phyloP scores from a whole-genome alignment of 768 basidiomycete genomes.

The Amanita phalloides region DNA sequence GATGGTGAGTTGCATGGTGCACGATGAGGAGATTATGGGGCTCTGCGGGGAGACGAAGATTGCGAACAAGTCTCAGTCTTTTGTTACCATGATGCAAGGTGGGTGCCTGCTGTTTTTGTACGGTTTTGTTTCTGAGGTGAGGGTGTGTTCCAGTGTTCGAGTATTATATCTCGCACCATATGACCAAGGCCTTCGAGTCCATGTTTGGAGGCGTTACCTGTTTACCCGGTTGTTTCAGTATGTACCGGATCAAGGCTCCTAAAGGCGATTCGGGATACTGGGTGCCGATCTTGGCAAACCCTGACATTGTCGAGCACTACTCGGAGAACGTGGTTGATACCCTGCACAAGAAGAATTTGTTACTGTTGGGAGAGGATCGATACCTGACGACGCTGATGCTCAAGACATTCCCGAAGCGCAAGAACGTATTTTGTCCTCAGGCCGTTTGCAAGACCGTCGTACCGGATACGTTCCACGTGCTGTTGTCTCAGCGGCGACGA shows the following conservation, averaged over 20 bases:
- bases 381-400: conserved; percentile 96
- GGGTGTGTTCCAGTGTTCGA: conserved; percentile 69
- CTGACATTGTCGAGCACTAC: conserved; percentile 97
- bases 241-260: conserved; percentile 99
- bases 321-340: conserved; percentile 99
- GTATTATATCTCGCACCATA: conserved; percentile 98
- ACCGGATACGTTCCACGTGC: conserved; percentile 88
- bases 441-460: conserved; percentile 99
- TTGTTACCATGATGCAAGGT: conserved; percentile 99
- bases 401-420: conserved; percentile 98
- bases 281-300: conserved; percentile 98
- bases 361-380: conserved; percentile 97
- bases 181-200: conserved; percentile 98
- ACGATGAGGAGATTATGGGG: conserved; percentile 98
- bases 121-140: conserved; percentile 5
- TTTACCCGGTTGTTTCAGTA: conserved; percentile 97
- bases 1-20: conserved; percentile 94
- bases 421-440: conserved; percentile 98
- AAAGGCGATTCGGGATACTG: conserved; percentile 94
- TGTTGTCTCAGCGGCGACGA: conserved; percentile 92
- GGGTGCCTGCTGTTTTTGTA: conserved; percentile 16
- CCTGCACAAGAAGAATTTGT: conserved; percentile 96
- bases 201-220: conserved; percentile 99
- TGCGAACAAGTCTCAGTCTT: conserved; percentile 97
- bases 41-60: conserved; percentile 99